Conservation (phyloP, 202 grass and related monocot species). For the Schoenoplectus tabernaemontani region DNA sequence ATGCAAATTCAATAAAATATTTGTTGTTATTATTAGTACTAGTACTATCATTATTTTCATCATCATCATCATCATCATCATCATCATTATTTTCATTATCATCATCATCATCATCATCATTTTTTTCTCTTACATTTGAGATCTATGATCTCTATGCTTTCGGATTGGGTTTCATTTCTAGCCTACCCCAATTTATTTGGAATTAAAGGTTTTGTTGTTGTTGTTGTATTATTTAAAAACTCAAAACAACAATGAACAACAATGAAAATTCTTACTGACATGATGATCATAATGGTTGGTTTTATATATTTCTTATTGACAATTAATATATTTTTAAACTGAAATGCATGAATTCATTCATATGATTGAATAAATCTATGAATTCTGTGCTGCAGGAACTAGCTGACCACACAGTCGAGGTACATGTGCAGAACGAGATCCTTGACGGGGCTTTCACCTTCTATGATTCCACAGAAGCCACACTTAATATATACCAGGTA, state of each 20-base stretch:
- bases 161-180: too few relatives aligned
- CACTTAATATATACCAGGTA: conserved; percentile 92
- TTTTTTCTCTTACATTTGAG: too few relatives aligned
- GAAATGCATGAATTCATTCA: background rate
- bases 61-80: too few relatives aligned
- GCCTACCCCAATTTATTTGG: too few relatives aligned
- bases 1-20: background rate
- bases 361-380: conserved; percentile 8
- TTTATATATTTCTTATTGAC: background rate
- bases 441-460: conserved; percentile 92
- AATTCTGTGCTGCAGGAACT: conserved; percentile 86
- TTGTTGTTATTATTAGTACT: too few relatives aligned
- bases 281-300: background rate
- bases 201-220: too few relatives aligned
- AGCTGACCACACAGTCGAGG: conserved; percentile 68
- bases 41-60: too few relatives aligned
- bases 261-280: too few relatives aligned
- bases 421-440: conserved; percentile 68
- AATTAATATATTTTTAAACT: background rate
- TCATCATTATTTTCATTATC: too few relatives aligned
- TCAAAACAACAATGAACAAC: background rate
- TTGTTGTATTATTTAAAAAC: background rate
- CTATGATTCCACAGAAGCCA: conserved; percentile 78
- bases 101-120: too few relatives aligned
- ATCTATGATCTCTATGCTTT: too few relatives aligned